These are phyloP conservation scores for Exophiala sp. DNA, from an alignment of 2,329 filamentous ascomycete species.

Conservation along the genomic window DNA sequence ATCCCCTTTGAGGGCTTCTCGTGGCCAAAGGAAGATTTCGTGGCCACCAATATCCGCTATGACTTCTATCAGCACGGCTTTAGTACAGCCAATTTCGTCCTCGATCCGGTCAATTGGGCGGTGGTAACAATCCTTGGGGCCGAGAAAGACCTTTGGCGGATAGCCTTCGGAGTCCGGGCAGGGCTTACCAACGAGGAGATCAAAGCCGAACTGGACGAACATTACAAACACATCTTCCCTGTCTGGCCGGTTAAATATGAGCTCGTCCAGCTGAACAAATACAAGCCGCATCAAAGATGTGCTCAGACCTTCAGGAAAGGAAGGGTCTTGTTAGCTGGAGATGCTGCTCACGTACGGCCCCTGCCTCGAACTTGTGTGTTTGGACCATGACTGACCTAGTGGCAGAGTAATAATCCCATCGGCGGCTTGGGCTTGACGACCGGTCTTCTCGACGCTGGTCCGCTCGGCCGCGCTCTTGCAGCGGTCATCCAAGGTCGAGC, in stretches of 20 bases:
- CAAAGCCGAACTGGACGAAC: constrained; percentile 18
- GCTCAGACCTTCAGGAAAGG: constrained; percentile 20
- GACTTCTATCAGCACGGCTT: constrained; percentile 23
- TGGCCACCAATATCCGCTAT: constrained; percentile 20
- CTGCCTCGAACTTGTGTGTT: background rate
- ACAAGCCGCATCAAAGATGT: constrained; percentile 24
- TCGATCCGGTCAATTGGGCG: constrained; percentile 29
- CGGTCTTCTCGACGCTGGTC: constrained; percentile 22
- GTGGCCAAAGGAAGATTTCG: constrained; percentile 23
- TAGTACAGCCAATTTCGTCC: constrained; percentile 17
- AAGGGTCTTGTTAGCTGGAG: constrained; percentile 22
- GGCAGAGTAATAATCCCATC: constrained; percentile 25
- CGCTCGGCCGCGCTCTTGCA: constrained; percentile 16
- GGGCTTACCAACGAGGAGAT: constrained; percentile 33
- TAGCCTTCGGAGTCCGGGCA: constrained; percentile 39
- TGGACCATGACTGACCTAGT: background rate
- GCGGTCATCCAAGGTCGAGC: constrained; percentile 17
- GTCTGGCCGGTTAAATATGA: constrained; percentile 26
- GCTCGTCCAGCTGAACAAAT: constrained; percentile 22
- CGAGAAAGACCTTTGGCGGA: constrained; percentile 39
- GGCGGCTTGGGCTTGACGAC: constrained; percentile 25
- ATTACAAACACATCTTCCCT: constrained; percentile 25
- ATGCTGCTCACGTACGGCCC: constrained; percentile 22
- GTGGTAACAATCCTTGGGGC: constrained; percentile 32
- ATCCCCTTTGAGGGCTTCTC: constrained; percentile 23